Evolutionary conservation across 2,329 filamentous ascomycete species (phyloP).

Genomic region (Phialophora expanda): DNA sequence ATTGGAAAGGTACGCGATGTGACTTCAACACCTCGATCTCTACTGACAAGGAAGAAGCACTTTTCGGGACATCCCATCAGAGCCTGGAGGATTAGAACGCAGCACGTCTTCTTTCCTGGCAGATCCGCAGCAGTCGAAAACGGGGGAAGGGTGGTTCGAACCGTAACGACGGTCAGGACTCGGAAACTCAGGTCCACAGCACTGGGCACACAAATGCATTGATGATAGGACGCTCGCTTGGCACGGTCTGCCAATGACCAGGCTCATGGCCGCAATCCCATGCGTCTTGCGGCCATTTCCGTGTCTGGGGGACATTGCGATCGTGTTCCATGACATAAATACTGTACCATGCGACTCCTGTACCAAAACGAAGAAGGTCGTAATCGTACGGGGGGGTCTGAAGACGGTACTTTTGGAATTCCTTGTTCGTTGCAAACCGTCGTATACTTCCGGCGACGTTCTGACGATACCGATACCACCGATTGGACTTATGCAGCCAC

Average conservation of each 20-base stretch:
- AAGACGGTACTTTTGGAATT: not conserved
- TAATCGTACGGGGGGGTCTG: not conserved
- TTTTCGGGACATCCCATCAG: no score
- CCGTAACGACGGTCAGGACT: not conserved
- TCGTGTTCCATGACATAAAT: not conserved
- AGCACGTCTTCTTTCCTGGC: not conserved
- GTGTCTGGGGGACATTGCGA: not conserved
- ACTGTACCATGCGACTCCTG: not conserved
- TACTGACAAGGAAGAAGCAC: not conserved
- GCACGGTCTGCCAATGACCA: not conserved
- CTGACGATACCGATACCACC: not conserved
- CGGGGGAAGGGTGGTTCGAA: not conserved
- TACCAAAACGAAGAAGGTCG: no score
- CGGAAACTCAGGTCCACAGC: not conserved
- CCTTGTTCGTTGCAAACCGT: not conserved
- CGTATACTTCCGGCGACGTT: not conserved
- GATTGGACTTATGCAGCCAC: not conserved
- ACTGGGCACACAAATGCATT: not conserved
- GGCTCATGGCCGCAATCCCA: not conserved
- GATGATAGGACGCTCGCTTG: not conserved
- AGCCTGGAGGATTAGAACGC: not conserved
- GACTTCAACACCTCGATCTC: not conserved
- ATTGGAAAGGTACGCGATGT: not conserved
- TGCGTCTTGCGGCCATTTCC: not conserved
- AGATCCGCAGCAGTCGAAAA: not conserved